Conservation (phyloP, 169 alveolate genomes). For the Plasmodium reichenowi region DNA sequence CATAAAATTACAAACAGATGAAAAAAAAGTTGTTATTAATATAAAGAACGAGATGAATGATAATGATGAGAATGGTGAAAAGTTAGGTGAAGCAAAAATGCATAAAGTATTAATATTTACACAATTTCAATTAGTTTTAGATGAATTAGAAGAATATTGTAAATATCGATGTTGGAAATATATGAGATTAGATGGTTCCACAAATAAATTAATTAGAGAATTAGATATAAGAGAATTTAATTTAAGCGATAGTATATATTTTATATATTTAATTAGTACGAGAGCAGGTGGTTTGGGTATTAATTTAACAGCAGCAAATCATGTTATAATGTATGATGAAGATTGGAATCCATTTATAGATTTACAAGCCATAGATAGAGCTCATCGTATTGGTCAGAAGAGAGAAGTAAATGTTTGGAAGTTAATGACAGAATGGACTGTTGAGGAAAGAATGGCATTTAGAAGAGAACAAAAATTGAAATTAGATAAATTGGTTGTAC, state of each 20-base stretch:
- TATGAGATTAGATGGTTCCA: conserved; percentile 93
- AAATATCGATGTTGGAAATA: conserved; percentile 92
- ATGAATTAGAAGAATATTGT: conserved; percentile 92
- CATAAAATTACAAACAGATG: neutral
- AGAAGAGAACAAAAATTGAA: conserved; percentile 94
- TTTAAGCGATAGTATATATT: conserved; percentile 84
- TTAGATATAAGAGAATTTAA: conserved; percentile 92
- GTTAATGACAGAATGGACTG: conserved; percentile 97
- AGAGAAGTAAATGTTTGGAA: conserved; percentile 97
- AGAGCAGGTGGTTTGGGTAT: conserved; percentile 99
- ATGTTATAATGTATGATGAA: conserved; percentile 98
- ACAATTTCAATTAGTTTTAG: conserved; percentile 92
- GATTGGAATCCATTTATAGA: conserved; percentile 99
- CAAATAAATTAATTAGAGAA: conserved; percentile 91
- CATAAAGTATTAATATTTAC: conserved; percentile 92
- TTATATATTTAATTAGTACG: conserved; percentile 91
- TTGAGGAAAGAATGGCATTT: conserved; percentile 98
- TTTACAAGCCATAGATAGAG: conserved; percentile 99
- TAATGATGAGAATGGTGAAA: neutral
- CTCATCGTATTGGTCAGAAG: conserved; percentile 99
- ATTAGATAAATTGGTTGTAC: conserved; percentile 90
- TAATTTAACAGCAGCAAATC: conserved; percentile 98
- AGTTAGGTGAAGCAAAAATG: conserved; percentile 75
- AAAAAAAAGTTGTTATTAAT: conserved; percentile 3
- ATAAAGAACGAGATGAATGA: neutral